Evolutionary conservation across 768 basidiomycete genomes (phyloP), one percentile per base, ranked within the genome.

Genomic region (Auricularia cornea): DNA sequence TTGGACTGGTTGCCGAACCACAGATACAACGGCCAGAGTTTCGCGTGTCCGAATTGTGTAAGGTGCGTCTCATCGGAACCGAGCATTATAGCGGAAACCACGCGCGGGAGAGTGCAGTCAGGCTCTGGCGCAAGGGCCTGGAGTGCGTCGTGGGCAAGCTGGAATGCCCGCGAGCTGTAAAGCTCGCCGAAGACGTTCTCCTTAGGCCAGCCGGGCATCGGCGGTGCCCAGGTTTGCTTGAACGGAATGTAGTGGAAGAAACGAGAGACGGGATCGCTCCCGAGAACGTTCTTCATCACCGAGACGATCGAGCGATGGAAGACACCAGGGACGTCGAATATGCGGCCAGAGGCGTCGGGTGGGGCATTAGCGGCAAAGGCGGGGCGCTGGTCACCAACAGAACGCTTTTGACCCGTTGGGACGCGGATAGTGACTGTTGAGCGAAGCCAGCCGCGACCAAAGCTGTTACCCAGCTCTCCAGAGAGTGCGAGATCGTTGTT

Each of bases 1-100:
- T 62, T 62, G 54, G 61, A 62, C 41, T 51, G 23, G 61, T 54
- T 54, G 28, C 61, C 60, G 60, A 33, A 40, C 28, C 26, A 60
- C 5, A 60, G 30, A 35, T 60, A 60, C 8, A 32, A 11, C n/a
- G 60, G 60, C 60, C 60, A 60, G 16, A 60, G 26, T 23, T 33
- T 60, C 1, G 60, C 60, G 28, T 38, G 11, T 10, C 77, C 72
- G 66, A 77, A 77, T 2, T 64, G 56, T 1, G 72, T 73, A 0
- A 77, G 64, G 20, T 73, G 72, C 4, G 74, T 76, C 2, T 68
- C 23, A 64, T 77, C 74, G 0, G 74, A 76, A 65, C 70, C 73
- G 33, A 74, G 65, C 73, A 76, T 75, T 18, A 73, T 20, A 5
- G 62, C 68, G n/a, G 64, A 61, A 52, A 74, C 54, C 2, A 60